Evolutionary conservation across 139 green algal species (phyloP).

Genomic region (Cymbomonas tetramitiformis): DNA sequence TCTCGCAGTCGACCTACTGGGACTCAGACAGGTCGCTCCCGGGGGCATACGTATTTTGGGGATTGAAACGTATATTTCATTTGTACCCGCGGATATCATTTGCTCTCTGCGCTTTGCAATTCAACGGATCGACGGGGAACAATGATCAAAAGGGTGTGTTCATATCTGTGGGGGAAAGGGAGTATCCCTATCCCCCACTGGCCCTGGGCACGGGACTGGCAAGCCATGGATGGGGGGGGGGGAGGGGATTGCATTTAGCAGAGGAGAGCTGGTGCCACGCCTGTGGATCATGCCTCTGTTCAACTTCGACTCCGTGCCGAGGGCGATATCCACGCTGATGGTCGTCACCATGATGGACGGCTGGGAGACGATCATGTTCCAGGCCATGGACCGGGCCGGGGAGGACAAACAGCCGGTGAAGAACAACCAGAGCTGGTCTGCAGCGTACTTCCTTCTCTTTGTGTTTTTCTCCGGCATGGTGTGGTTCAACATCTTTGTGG

Average conservation of each 20-base stretch:
- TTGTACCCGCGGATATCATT: too few relatives aligned
- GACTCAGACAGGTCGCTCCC: too few relatives aligned
- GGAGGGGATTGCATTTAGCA: too few relatives aligned
- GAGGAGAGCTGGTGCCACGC: too few relatives aligned
- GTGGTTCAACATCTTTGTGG: slow-evolving; percentile 34
- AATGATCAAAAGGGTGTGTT: too few relatives aligned
- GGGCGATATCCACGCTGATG: slow-evolving; percentile 14
- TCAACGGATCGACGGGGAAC: too few relatives aligned
- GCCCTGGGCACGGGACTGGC: not conserved
- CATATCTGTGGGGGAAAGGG: too few relatives aligned
- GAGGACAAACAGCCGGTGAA: slow-evolving; percentile 1
- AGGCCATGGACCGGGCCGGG: slow-evolving; percentile 2
- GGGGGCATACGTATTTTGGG: too few relatives aligned
- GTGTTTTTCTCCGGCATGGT: slow-evolving; percentile 16
- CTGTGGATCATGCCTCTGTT: slow-evolving; percentile 17
- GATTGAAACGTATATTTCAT: too few relatives aligned
- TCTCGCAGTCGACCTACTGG: too few relatives aligned
- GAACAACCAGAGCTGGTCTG: not conserved
- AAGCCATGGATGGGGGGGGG: not conserved
- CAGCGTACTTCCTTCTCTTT: slow-evolving; percentile 10
- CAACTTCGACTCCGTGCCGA: slow-evolving; percentile 22
- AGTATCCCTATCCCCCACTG: too few relatives aligned
- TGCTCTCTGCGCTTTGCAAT: too few relatives aligned
- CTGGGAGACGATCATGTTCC: slow-evolving; percentile 18
- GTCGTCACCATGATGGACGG: slow-evolving; percentile 17